Base-by-base conservation (phyloP, 2,329 filamentous ascomycete genomes). In the Lizonia empirigonia region DNA sequence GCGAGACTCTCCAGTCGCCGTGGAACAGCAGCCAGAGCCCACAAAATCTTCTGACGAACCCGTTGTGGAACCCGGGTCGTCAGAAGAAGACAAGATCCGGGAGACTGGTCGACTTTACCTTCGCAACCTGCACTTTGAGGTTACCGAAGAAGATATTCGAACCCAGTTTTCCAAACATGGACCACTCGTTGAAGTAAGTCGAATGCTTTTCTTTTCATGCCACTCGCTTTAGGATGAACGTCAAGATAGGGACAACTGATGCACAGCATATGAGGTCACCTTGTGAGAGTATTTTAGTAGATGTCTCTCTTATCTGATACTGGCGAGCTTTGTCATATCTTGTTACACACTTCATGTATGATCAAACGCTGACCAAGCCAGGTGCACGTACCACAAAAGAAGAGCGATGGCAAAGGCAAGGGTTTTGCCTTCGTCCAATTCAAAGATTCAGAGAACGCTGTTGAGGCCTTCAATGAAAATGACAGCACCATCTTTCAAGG, bases 171-270 rank as follows among this genome's bases (percentile, higher is more conserved):
- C 79, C 36, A 79, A 81, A 20, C 93, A 87, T 71, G 93, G 92
- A 29, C 78, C 82, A 48, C 76, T 97, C 37, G 84, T 93, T 81
- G 93, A 97, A 87, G 94, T 97, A 86, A 82, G 90, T 33, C 13
- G 2, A 20, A 46, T 35, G 38, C 60, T 46, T 55, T 58, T 60
- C 50, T 48, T 63, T 62, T 30, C 46, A 55, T 53, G 40, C 55
- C 36, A 50, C 42, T 44, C 39, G 53, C 55, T 60, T 54, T 75
- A 83, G 93, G 94, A 97, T 97, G 93, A 97, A 90, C 79, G 58
- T 84, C 89, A 69, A 85, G 94, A 97, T 97, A 97, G 94, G 94
- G 94, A 97, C 94, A 97, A 86, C 93, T 91, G 89, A 97, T 93
- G 89, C 89, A 67, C 81, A 78, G 90, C 89, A 91, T 81, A 80